phyloP scores from a whole-genome alignment of 257 asterid species.

The Ophiorrhiza pumila region DNA sequence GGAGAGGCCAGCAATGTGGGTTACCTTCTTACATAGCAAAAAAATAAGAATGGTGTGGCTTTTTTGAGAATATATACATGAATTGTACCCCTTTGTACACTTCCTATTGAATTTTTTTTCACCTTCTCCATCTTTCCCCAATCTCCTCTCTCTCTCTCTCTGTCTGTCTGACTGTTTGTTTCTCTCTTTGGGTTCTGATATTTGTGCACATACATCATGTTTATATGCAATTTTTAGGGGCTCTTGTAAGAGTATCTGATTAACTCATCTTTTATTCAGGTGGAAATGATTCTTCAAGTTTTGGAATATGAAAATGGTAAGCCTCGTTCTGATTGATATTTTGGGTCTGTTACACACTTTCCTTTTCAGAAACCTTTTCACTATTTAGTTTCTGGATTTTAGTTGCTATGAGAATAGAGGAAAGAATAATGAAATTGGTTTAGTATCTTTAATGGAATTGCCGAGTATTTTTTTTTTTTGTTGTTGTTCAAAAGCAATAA shows the following conservation, averaged over 20 bases:
- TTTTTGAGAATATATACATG: not conserved
- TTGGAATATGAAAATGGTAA: conserved; percentile 90
- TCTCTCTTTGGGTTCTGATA: not conserved
- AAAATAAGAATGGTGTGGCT: not conserved
- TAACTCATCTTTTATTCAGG: conserved; percentile 42
- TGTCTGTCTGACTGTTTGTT: too few relatives aligned
- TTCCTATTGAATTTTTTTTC: not conserved
- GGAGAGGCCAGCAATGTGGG: not conserved
- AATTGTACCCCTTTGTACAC: not conserved
- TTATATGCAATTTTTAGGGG: not conserved
- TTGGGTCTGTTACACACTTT: too few relatives aligned
- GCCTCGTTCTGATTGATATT: conserved; percentile 8
- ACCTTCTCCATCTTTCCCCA: not conserved
- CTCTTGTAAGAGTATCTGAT: conserved; percentile 10
- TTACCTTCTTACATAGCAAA: not conserved
- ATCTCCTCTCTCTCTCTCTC: not conserved
- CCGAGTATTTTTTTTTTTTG: too few relatives aligned
- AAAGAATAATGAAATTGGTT: too few relatives aligned
- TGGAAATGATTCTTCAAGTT: conserved; percentile 99
- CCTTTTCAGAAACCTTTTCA: too few relatives aligned
- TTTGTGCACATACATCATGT: not conserved
- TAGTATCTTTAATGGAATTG: too few relatives aligned
- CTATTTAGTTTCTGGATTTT: too few relatives aligned
- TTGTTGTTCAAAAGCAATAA: too few relatives aligned
- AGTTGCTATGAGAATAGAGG: too few relatives aligned